Percentiles rank a stretch among this genome's conserved stretches.
Conservation (phyloP, 805 yeast genomes). For the Sugiyamaella qingdaonensis region DNA sequence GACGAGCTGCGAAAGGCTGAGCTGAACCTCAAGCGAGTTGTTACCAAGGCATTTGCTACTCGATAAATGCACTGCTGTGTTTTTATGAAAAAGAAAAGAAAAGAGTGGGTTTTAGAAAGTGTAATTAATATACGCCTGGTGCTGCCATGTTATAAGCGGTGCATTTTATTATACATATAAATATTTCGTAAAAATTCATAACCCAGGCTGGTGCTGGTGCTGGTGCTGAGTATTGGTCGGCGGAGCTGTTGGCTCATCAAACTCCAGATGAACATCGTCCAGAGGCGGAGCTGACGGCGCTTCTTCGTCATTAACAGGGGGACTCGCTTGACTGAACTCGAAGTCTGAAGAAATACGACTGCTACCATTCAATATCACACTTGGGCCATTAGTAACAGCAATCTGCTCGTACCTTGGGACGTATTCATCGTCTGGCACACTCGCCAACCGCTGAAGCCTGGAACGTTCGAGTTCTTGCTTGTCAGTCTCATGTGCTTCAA, state of each 20-base stretch:
- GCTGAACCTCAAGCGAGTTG: constrained; percentile 98
- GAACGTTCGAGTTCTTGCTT: constrained; percentile 40
- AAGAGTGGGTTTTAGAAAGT: constrained; percentile 1
- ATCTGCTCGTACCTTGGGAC: constrained; percentile 21
- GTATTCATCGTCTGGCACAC: constrained; percentile 35
- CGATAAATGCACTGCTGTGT: constrained; percentile 44
- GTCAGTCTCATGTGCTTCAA: constrained; percentile 25
- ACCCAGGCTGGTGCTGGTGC: neutral
- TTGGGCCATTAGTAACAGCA: neutral
- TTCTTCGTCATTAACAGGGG: constrained; percentile 17
- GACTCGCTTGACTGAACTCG: neutral
- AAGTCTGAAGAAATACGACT: too few species aligned
- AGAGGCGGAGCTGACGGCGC: constrained; percentile 1
- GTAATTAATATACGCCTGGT: constrained; percentile 2
- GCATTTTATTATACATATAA: constrained; percentile 1
- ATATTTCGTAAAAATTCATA: neutral
- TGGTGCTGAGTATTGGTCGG: too few species aligned
- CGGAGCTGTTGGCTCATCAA: neutral
- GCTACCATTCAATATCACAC: too few species aligned
- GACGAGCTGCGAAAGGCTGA: constrained; percentile 99
- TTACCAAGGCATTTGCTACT: constrained; percentile 98
- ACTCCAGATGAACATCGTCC: neutral
- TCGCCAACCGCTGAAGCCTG: constrained; percentile 38
- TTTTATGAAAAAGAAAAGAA: neutral
- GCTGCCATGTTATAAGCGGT: constrained; percentile 2